Evolutionary conservation across 106 monocot species (phyloP), one percentile per base, ranked within the genome.

Genomic region (Hemerocallis citrina): DNA sequence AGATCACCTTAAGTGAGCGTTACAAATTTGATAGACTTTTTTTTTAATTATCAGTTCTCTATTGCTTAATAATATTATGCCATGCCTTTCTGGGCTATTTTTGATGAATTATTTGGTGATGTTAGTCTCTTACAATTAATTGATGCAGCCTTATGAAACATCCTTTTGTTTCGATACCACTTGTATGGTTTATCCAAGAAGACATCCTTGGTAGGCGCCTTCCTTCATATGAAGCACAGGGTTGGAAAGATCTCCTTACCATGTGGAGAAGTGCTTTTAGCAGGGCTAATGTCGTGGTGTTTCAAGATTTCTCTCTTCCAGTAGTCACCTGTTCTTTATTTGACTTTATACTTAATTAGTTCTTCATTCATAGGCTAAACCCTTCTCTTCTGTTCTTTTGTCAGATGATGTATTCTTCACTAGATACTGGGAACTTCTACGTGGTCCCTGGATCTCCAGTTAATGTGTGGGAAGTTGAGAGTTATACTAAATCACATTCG

Each of bases 171-270:
- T 79, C 63, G 68, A 50, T 88, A 47, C 98, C 98, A 61, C 55
- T 98, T 16, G 64, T 98, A 54, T 98, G 98, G 98, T 72, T 98
- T 72, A 78, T 98, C 78, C 81, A 88, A 32, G 98, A 98, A 70
- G 92, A 84, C 23, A 63, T 54, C 52, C 88, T 98, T 62, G 87
- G 82, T 50, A 77, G 80, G 67, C 83, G 77, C 27, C 73, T 98
- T 47, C 67, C 64, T 24, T 52, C 67, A 20, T 96, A 96, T 73
- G 49, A 58, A 23, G 73, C 72, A 39, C 52, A 40, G 44, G 68
- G 62, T 19, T 64, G 67, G 63, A 57, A 79, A 47, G 52, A 79
- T 51, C 84, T 88, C 65, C 71, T 91, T 59, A 63, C 55, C 32
- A 68, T 75, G 13, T 98, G 98, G 98, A 83, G 69, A 77, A 81